These are phyloP conservation scores for Cinnamomum chago DNA, from an alignment of 164 flowering plant species.

Conservation along the genomic window DNA sequence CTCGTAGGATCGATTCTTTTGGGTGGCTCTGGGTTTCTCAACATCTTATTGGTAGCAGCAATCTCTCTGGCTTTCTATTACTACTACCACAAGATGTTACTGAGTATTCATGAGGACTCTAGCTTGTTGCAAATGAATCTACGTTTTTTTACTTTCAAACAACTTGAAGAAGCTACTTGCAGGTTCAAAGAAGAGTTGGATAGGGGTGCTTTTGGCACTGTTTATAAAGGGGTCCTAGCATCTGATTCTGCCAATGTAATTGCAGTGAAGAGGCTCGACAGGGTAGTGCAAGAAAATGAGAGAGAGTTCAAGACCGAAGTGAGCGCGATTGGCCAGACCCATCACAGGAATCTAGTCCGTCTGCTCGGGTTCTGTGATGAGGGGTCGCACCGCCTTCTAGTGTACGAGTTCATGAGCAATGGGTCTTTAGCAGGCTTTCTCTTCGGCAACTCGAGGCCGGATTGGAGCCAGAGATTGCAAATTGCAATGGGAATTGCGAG, in stretches of 20 bases:
- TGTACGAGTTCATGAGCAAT: conserved; percentile 19
- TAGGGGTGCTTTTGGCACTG: conserved; percentile 15
- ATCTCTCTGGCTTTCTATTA: background rate
- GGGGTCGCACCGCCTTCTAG: conserved; percentile 9
- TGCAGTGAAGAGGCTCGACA: conserved; percentile 3
- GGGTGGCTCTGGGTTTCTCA: conserved; percentile 11
- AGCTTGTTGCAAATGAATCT: conserved; percentile 1
- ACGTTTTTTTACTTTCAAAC: conserved; percentile 16
- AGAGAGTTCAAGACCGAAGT: conserved; percentile 15
- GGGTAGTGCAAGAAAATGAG: background rate
- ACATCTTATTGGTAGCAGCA: background rate
- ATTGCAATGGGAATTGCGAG: conserved; percentile 17
- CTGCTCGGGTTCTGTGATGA: conserved; percentile 21
- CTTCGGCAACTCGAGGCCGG: conserved; percentile 11
- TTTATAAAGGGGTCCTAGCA: conserved; percentile 14
- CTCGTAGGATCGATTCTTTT: conserved; percentile 7
- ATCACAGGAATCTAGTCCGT: conserved; percentile 24
- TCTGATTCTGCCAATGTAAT: background rate
- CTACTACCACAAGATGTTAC: background rate
- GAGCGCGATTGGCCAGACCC: conserved; percentile 18
- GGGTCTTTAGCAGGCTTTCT: conserved; percentile 13
- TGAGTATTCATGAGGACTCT: background rate
- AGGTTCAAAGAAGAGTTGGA: conserved; percentile 18
- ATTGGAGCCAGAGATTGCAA: conserved; percentile 12
- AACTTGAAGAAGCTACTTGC: conserved; percentile 21